Evolutionary conservation across 2,329 filamentous ascomycete species (phyloP), one percentile per base, ranked within the genome.

Genomic region (Trichoderma polysporum): DNA sequence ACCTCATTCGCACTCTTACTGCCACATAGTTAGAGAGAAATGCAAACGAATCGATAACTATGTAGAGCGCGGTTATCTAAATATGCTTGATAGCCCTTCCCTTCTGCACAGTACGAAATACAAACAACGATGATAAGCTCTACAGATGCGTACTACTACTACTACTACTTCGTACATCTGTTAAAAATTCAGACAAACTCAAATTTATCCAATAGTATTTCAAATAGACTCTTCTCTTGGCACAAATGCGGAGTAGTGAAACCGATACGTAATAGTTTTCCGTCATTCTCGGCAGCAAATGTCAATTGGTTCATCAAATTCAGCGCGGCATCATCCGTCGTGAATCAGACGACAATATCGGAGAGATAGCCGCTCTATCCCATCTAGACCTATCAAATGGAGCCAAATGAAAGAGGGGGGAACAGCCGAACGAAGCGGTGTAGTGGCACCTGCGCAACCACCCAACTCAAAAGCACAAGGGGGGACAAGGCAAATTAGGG

Each of bases 381-480:
- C 15, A 39, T 62, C 25, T 17, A 52, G 33, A 25, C 4, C 29
- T 53, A n/a, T 39, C 27, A 17, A 31, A 33, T 5, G 6, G 47
- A 33, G n/a, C 13, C 33, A 37, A 62, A 53, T n/a, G 22, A 62
- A 39, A 53, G 47, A 22, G 25, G 15, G 25, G 15, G 47, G 25
- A 25, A 27, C 25, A 62, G 25, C 47, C 59, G 50, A 31, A 3
- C 25, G 47, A 53, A 62, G 59, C 59, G 47, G 59, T 53, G 59
- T 62, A 29, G 22, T 5, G 29, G 17, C 6, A 39, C 22, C 31
- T 52, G 22, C 37, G 10, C 13, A 2, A 31, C 22, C 25, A 31
- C 33, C 33, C 22, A 49, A 29, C 22, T 61, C 31, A n/a, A 61
- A n/a, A 10, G 5, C 39, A 25, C n/a, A 29, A 25, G 25, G 31